These are phyloP conservation scores for Pythium volutum DNA, from an alignment of 352 stramenopile species.

Conservation along the genomic window DNA sequence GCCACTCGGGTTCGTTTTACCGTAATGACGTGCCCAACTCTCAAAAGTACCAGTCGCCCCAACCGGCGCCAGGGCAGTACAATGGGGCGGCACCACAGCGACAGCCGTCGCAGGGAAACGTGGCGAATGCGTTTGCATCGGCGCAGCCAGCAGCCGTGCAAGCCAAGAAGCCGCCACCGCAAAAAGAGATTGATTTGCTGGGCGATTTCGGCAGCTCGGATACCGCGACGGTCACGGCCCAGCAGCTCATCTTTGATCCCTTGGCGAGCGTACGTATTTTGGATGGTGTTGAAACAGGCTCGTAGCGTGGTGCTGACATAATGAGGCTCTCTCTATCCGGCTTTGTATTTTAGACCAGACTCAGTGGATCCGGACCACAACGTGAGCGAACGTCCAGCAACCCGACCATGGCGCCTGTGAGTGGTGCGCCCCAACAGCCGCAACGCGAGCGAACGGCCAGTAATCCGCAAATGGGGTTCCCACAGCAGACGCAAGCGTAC, in stretches of 20 bases:
- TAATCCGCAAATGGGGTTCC: conserved; percentile 27
- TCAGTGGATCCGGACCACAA: conserved; percentile 22
- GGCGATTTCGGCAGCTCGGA: conserved; percentile 55
- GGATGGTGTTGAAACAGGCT: background rate
- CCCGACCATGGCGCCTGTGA: background rate
- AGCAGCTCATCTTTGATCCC: conserved; percentile 74
- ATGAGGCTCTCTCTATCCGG: too few species aligned
- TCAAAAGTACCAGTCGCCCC: conserved; percentile 11
- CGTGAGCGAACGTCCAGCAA: conserved; percentile 27
- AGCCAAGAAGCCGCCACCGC: conserved; percentile 18
- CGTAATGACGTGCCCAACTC: conserved; percentile 1
- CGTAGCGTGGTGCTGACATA: background rate
- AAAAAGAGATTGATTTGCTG: conserved; percentile 76
- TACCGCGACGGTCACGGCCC: conserved; percentile 54
- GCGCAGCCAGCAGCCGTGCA: background rate
- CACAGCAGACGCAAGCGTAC: conserved; percentile 6
- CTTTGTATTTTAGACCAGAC: too few species aligned
- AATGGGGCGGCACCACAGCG: background rate
- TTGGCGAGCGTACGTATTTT: conserved; percentile 46
- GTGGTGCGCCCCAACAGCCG: background rate
- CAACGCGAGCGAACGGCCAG: conserved; percentile 25
- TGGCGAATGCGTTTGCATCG: conserved; percentile 17
- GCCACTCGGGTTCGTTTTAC: conserved; percentile 19
- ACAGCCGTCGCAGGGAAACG: conserved; percentile 3
- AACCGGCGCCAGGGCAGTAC: conserved; percentile 4